phyloP scores from a whole-genome alignment of 805 yeast species.

The Teunomyces funiuensis region DNA sequence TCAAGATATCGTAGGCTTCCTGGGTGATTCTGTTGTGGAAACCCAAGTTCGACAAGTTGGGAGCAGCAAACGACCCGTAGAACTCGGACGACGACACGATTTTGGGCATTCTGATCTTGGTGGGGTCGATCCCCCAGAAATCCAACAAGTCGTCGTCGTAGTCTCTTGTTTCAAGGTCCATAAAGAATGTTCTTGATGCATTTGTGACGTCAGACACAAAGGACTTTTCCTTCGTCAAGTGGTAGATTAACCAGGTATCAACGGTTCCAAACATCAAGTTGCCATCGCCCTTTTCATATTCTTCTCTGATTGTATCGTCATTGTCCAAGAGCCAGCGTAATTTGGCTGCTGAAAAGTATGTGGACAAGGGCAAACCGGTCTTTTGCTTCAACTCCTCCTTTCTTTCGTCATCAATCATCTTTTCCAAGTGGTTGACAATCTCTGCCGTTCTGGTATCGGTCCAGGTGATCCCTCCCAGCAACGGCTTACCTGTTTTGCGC shows the following conservation, averaged over 20 bases:
- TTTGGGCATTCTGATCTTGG: constrained; percentile 66
- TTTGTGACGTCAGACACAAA: constrained; percentile 87
- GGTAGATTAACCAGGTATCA: constrained; percentile 90
- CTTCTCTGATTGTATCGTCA: constrained; percentile 60
- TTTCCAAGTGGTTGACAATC: constrained; percentile 62
- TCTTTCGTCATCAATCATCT: constrained; percentile 51
- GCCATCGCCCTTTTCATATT: constrained; percentile 69
- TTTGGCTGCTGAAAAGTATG: constrained; percentile 90
- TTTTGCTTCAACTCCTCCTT: constrained; percentile 58
- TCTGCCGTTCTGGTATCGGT: constrained; percentile 85
- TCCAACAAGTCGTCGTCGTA: constrained; percentile 75
- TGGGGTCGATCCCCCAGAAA: constrained; percentile 77
- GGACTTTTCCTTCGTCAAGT: constrained; percentile 66
- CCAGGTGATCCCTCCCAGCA: constrained; percentile 92
- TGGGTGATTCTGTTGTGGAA: constrained; percentile 51
- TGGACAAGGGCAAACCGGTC: constrained; percentile 85
- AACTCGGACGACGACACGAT: constrained; percentile 76
- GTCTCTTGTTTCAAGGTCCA: constrained; percentile 73
- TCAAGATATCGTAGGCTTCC: constrained; percentile 51
- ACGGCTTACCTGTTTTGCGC: constrained; percentile 74
- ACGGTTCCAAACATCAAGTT: constrained; percentile 88
- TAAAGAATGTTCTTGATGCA: constrained; percentile 87
- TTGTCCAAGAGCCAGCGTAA: constrained; percentile 87
- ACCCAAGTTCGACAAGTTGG: constrained; percentile 53
- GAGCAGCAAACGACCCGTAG: constrained; percentile 70